A percentile compares a stretch with the other conserved stretches of the same genome.
These are phyloP conservation scores for Penicillium coprophilum DNA, from an alignment of 495 filamentous ascomycete species.

Conservation along the genomic window DNA sequence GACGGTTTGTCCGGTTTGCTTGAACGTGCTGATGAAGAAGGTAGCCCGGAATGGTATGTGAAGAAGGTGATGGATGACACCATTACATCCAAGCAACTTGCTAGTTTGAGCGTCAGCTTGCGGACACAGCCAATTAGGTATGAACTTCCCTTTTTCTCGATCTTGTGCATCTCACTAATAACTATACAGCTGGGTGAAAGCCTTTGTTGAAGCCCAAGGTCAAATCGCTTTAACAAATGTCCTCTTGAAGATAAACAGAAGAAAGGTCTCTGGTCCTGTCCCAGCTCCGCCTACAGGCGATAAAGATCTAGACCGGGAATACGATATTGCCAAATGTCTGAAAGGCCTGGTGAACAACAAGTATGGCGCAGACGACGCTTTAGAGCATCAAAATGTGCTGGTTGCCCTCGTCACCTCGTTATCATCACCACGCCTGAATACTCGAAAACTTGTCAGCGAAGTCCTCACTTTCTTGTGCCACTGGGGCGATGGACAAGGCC, in stretches of 20 bases:
- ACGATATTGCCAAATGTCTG: constrained; percentile 96
- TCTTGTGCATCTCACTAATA: constrained; percentile 4
- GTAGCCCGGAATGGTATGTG: constrained; percentile 97
- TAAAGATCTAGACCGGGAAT: constrained; percentile 90
- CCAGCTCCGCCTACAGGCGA: constrained; percentile 66
- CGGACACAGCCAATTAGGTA: constrained; percentile 91
- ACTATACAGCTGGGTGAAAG: constrained; percentile 74
- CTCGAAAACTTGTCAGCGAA: constrained; percentile 92
- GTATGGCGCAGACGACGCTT: constrained; percentile 96
- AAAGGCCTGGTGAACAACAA: constrained; percentile 99
- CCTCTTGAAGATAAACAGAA: constrained; percentile 85
- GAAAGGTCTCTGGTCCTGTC: constrained; percentile 71
- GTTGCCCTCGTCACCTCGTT: constrained; percentile 84
- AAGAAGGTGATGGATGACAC: constrained; percentile 94
- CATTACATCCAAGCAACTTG: constrained; percentile 86
- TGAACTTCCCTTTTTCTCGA: constrained; percentile 12
- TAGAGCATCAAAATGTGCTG: constrained; percentile 84
- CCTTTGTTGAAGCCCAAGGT: constrained; percentile 96
- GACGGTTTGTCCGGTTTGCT: constrained; percentile 66
- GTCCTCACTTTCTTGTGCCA: constrained; percentile 96
- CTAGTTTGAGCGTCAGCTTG: constrained; percentile 88
- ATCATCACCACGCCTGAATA: constrained; percentile 85
- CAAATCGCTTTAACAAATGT: constrained; percentile 96
- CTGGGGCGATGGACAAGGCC: constrained; percentile 93
- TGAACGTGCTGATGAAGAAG: constrained; percentile 83